phyloP scores from a whole-genome alignment of 495 filamentous ascomycete genomes.

The Talaromyces liani region DNA sequence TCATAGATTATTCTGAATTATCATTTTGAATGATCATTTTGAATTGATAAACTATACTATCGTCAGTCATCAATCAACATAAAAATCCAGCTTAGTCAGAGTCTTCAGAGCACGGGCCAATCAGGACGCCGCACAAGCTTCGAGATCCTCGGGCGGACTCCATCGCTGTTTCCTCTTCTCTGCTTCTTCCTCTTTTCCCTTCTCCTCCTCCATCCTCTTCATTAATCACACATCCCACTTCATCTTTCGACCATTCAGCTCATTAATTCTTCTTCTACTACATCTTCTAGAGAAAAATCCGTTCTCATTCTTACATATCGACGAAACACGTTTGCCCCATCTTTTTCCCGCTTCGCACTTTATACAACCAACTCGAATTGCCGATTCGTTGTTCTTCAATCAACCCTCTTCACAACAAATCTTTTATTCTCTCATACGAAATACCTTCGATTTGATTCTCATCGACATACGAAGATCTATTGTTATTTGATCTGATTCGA shows the following conservation, averaged over 20 bases:
- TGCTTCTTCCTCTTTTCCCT: constrained; percentile 11
- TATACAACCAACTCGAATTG: constrained; percentile 9
- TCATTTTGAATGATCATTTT: background rate
- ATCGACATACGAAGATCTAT: background rate
- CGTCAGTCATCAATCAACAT: background rate
- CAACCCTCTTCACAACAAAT: background rate
- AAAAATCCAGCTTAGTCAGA: background rate
- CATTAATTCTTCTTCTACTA: background rate
- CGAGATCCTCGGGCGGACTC: background rate
- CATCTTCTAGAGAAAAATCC: background rate
- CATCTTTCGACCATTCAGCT: background rate
- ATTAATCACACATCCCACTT: constrained; percentile 10
- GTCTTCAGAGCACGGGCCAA: background rate
- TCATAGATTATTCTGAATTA: too few relatives aligned
- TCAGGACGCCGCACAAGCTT: constrained; percentile 6
- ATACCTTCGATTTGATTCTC: background rate
- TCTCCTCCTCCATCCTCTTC: constrained; percentile 8
- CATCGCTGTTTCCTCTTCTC: constrained; percentile 4
- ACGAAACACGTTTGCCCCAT: constrained; percentile 9
- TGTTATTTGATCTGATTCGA: background rate
- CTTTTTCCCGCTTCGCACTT: constrained; percentile 12
- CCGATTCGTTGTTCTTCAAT: background rate
- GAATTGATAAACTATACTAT: too few relatives aligned
- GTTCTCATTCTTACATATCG: background rate
- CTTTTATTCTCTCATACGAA: background rate